Evolutionary conservation across 2,329 filamentous ascomycete genomes (phyloP).

Genomic region (Ascochyta lentis): DNA sequence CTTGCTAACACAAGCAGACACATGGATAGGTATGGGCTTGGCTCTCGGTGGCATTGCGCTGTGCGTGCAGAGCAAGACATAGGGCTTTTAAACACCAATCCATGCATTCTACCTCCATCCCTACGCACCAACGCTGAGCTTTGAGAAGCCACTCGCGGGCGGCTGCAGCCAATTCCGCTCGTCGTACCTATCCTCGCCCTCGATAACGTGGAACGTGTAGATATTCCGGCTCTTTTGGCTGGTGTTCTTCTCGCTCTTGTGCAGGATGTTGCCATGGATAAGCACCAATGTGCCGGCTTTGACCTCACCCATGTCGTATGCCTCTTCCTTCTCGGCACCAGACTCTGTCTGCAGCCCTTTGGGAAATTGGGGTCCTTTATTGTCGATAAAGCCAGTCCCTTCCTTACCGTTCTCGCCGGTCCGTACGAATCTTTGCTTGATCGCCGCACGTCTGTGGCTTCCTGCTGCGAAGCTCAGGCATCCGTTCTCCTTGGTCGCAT

Average conservation of each 20-base stretch:
- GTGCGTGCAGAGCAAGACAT: constrained; percentile 70
- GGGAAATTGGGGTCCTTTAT: constrained; percentile 71
- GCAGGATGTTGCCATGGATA: constrained; percentile 93
- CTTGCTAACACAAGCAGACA: constrained; percentile 62
- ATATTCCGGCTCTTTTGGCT: constrained; percentile 89
- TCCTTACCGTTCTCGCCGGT: constrained; percentile 44
- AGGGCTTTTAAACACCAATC: constrained; percentile 3
- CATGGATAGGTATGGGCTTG: constrained; percentile 80
- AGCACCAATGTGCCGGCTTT: constrained; percentile 89
- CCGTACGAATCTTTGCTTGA: constrained; percentile 78
- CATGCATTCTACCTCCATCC: neutral
- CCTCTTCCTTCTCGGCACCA: constrained; percentile 54
- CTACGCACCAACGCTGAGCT: constrained; percentile 54
- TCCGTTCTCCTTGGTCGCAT: constrained; percentile 84
- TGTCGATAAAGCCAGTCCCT: constrained; percentile 63
- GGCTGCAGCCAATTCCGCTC: constrained; percentile 93
- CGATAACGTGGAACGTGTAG: constrained; percentile 97
- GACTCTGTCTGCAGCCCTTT: constrained; percentile 46
- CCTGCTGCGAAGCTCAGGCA: constrained; percentile 87
- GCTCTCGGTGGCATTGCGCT: constrained; percentile 82
- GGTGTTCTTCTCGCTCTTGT: constrained; percentile 93
- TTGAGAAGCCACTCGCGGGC: constrained; percentile 78
- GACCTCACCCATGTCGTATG: constrained; percentile 83
- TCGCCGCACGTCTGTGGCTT: constrained; percentile 75
- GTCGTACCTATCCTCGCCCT: constrained; percentile 81